These are phyloP conservation scores for Mycosarcoma mackinlayi DNA, from an alignment of 1,284 basidiomycete species.

Conservation along the genomic window DNA sequence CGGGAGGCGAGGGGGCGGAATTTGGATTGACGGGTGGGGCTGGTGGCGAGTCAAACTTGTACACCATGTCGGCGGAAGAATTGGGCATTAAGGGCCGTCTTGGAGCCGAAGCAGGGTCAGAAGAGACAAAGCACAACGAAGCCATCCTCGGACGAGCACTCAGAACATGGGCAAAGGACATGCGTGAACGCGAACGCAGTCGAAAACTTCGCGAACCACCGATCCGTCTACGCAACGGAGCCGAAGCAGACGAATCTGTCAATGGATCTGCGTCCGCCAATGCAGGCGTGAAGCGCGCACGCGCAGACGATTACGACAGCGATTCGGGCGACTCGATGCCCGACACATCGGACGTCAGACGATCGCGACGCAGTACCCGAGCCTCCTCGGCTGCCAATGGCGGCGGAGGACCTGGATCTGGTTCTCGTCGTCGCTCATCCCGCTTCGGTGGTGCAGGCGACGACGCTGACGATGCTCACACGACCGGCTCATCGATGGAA, in stretches of 20 bases:
- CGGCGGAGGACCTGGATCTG: neutral
- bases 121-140: slow-evolving; percentile 32
- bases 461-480: neutral
- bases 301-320: slow-evolving; percentile 39
- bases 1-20: slow-evolving; percentile 36
- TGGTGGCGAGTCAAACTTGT: slow-evolving; percentile 21
- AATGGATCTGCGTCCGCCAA: slow-evolving; percentile 6
- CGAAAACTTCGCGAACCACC: slow-evolving; percentile 30
- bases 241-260: slow-evolving; percentile 1
- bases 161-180: slow-evolving; percentile 38
- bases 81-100: slow-evolving; percentile 42
- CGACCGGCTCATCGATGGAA: slow-evolving; percentile 21
- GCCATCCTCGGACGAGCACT: slow-evolving; percentile 32
- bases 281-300: slow-evolving; percentile 16
- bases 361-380: slow-evolving; percentile 15
- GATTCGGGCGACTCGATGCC: slow-evolving; percentile 36
- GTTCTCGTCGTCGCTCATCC: slow-evolving; percentile 29
- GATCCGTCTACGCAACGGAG: neutral
- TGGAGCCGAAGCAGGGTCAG: slow-evolving; percentile 22
- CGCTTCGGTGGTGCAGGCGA: slow-evolving; percentile 9
- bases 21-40: slow-evolving; percentile 11
- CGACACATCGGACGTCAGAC: slow-evolving; percentile 14
- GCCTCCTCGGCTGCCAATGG: slow-evolving; percentile 11
- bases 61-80: slow-evolving; percentile 53
- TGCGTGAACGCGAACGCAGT: slow-evolving; percentile 39